These are phyloP conservation scores for Beauveria sp. DNA, from an alignment of 2,329 filamentous ascomycete species.

Conservation along the genomic window DNA sequence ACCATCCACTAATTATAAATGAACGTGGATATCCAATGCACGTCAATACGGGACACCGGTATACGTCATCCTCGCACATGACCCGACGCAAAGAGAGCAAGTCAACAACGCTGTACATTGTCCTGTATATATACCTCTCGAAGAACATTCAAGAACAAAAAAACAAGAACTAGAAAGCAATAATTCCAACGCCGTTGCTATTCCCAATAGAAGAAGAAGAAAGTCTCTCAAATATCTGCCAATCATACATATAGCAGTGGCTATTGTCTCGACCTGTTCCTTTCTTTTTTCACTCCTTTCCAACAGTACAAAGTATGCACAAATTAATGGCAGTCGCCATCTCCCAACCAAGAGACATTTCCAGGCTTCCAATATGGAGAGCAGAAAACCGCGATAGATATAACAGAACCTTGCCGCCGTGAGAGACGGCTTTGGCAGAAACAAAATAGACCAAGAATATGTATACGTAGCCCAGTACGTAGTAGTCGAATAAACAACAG, in stretches of 20 bases:
- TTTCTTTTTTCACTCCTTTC: background rate
- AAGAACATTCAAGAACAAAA: background rate
- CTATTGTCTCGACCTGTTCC: background rate
- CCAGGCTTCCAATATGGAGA: background rate
- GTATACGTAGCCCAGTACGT: slow-evolving; percentile 10
- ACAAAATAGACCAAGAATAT: slow-evolving; percentile 1
- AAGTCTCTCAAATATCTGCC: background rate
- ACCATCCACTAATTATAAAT: too few species aligned
- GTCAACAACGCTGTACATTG: slow-evolving; percentile 7
- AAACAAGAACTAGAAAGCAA: background rate
- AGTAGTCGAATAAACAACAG: background rate
- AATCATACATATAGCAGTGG: background rate
- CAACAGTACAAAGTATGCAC: slow-evolving; percentile 4
- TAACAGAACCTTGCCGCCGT: background rate
- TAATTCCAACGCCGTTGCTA: slow-evolving; percentile 9
- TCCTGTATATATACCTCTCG: slow-evolving; percentile 7
- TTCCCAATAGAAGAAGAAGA: background rate
- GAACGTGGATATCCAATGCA: too few species aligned
- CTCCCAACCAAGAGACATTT: background rate
- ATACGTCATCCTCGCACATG: background rate
- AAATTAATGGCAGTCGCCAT: background rate
- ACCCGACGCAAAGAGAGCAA: background rate
- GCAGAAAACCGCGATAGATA: background rate
- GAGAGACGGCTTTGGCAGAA: background rate
- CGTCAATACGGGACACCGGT: too few species aligned